Evolutionary conservation across 768 basidiomycete species (phyloP).

Genomic region (Rhizopogon salebrosus): DNA sequence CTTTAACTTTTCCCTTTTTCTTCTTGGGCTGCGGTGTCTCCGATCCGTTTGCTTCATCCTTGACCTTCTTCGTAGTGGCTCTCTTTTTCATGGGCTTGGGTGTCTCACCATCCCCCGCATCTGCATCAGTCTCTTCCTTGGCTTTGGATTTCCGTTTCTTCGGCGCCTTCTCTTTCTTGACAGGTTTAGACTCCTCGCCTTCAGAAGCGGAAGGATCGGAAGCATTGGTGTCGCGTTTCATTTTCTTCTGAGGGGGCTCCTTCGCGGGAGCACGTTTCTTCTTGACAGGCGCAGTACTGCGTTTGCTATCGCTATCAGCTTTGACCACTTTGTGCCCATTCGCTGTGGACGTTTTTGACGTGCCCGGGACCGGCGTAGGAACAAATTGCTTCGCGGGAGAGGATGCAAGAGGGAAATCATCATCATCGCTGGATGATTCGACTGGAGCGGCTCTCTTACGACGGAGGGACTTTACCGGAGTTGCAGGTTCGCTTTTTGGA

Average conservation of each 20-base stretch:
- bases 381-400: constrained; percentile 57
- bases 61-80: constrained; percentile 46
- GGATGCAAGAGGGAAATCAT: constrained; percentile 62
- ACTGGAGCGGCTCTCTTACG: constrained; percentile 54
- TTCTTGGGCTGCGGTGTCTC: constrained; percentile 45
- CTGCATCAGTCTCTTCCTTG: constrained; percentile 48
- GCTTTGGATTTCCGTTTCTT: constrained; percentile 39
- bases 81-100: constrained; percentile 40
- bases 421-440: constrained; percentile 57
- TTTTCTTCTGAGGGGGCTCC: constrained; percentile 61
- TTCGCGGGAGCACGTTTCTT: constrained; percentile 40
- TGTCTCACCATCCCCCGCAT: constrained; percentile 46
- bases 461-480: constrained; percentile 22
- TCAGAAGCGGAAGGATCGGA: constrained; percentile 24
- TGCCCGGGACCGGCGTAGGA: constrained; percentile 37
- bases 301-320: constrained; percentile 34
- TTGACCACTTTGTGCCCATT: constrained; percentile 36
- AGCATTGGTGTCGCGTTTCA: constrained; percentile 38
- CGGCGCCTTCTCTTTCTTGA: constrained; percentile 19
- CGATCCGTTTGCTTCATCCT: constrained; percentile 46
- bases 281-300: constrained; percentile 38
- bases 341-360: constrained; percentile 29
- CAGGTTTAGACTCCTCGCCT: constrained; percentile 27
- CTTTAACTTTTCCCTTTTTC: constrained; percentile 55
- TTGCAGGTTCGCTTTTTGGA: constrained; percentile 27